A percentile compares a stretch with the other conserved stretches of the same genome.
Evolutionary conservation across 345 rosid genomes (phyloP).

Genomic region (Acer negundo): DNA sequence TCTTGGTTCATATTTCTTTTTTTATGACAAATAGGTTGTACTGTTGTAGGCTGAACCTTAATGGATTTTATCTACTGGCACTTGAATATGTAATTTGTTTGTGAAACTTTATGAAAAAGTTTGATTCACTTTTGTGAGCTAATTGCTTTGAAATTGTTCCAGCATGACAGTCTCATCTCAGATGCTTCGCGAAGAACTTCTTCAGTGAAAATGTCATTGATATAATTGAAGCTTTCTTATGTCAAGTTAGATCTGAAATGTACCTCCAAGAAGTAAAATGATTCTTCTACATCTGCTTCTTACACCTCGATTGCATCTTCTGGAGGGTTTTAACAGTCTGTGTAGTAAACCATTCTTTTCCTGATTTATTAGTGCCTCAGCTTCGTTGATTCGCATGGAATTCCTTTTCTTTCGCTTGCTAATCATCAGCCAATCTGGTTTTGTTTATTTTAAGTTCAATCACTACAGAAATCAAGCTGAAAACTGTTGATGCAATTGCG

Average conservation of each 20-base stretch:
- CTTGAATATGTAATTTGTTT: background rate
- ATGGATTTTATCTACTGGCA: background rate
- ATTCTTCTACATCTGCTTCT: conserved; percentile 22
- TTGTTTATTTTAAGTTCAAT: conserved; percentile 14
- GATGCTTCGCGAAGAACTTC: conserved; percentile 12
- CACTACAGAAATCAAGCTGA: conserved; percentile 10
- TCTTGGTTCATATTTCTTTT: background rate
- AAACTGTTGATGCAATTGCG: conserved; percentile 19
- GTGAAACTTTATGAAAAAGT: background rate
- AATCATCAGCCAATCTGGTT: conserved; percentile 3
- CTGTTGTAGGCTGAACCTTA: background rate
- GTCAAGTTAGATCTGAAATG: conserved; percentile 20
- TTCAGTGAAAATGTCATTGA: conserved; percentile 10
- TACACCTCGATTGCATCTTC: conserved; percentile 6
- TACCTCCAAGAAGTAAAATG: conserved; percentile 16
- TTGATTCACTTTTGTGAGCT: conserved; percentile 13
- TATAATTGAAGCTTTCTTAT: conserved; percentile 11
- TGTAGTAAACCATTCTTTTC: conserved; percentile 1
- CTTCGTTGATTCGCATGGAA: conserved; percentile 12
- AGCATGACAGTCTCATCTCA: conserved; percentile 9
- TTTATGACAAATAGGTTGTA: conserved; percentile 1
- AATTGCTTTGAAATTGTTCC: conserved; percentile 22
- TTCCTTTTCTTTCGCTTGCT: conserved; percentile 8
- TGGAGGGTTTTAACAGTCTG: conserved; percentile 3
- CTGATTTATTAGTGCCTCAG: conserved; percentile 9